These are phyloP conservation scores for Lipomyces yamanashiensis DNA, from an alignment of 805 yeast species.

Conservation along the genomic window DNA sequence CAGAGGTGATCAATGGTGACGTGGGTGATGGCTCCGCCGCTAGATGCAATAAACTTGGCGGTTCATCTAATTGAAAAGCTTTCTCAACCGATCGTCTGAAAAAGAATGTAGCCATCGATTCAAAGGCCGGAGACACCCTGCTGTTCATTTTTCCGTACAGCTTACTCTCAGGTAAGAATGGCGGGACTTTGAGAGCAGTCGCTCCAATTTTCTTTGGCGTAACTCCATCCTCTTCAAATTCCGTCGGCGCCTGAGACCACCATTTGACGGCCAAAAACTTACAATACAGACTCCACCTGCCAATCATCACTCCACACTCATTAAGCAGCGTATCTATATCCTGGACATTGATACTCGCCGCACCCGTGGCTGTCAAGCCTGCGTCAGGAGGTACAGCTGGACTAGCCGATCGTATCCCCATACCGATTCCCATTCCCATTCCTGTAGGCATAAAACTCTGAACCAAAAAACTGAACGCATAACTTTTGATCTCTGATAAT, in stretches of 20 bases:
- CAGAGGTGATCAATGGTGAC: slow-evolving; percentile 62
- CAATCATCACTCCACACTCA: slow-evolving; percentile 77
- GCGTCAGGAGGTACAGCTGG: slow-evolving; percentile 43
- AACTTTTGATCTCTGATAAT: slow-evolving; percentile 59
- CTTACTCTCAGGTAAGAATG: slow-evolving; percentile 57
- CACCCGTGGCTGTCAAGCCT: slow-evolving; percentile 18
- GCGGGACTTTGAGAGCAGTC: slow-evolving; percentile 49
- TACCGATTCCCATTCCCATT: slow-evolving; percentile 31
- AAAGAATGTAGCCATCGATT: slow-evolving; percentile 65
- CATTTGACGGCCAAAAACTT: slow-evolving; percentile 36
- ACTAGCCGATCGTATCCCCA: slow-evolving; percentile 37
- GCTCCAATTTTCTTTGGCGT: slow-evolving; percentile 20
- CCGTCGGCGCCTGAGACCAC: slow-evolving; percentile 30
- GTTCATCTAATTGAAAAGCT: slow-evolving; percentile 76
- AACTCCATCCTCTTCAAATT: background rate
- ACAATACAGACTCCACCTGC: slow-evolving; percentile 79
- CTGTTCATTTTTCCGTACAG: slow-evolving; percentile 60
- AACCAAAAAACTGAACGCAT: slow-evolving; percentile 57
- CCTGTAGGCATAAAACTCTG: slow-evolving; percentile 41
- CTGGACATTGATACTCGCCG: slow-evolving; percentile 51
- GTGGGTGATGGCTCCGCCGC: slow-evolving; percentile 55
- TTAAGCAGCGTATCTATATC: slow-evolving; percentile 67
- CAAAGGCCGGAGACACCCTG: slow-evolving; percentile 65
- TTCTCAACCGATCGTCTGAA: slow-evolving; percentile 79
- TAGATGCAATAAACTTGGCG: slow-evolving; percentile 60